These are phyloP conservation scores for Aspergillus texensis DNA, from an alignment of 2,329 filamentous ascomycete genomes.

Conservation along the genomic window DNA sequence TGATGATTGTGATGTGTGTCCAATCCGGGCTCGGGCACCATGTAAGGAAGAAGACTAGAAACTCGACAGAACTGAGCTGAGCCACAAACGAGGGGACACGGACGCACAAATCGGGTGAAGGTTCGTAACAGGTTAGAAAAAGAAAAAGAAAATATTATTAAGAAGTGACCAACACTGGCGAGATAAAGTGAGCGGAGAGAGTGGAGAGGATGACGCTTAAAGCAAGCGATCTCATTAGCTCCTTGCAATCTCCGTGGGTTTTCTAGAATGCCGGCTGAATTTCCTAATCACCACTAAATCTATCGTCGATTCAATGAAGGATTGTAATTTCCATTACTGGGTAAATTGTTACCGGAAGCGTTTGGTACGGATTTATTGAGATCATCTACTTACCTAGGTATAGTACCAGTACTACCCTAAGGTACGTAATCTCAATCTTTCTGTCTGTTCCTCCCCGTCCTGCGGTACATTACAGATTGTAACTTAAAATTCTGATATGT, in stretches of 20 bases:
- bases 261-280: constrained; percentile 21
- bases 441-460: background rate
- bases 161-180: background rate
- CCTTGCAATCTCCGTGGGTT: constrained; percentile 11
- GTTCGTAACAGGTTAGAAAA: background rate
- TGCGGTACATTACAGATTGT: background rate
- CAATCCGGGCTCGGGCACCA: constrained; percentile 8
- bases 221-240: constrained; percentile 20
- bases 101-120: background rate
- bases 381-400: background rate
- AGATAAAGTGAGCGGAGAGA: constrained; percentile 18
- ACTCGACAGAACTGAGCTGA: constrained; percentile 11
- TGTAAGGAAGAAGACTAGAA: constrained; percentile 17
- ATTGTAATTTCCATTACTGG: constrained; percentile 2
- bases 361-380: background rate
- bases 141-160: background rate
- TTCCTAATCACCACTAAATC: constrained; percentile 5
- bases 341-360: background rate
- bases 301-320: background rate
- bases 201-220: constrained; percentile 19
- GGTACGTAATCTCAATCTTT: background rate
- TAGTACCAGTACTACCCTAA: background rate
- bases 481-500: background rate
- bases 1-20: background rate
- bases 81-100: background rate